Evolutionary conservation across 208 protist genomes (phyloP).

Genomic region (Trypanosoma melophagium): DNA sequence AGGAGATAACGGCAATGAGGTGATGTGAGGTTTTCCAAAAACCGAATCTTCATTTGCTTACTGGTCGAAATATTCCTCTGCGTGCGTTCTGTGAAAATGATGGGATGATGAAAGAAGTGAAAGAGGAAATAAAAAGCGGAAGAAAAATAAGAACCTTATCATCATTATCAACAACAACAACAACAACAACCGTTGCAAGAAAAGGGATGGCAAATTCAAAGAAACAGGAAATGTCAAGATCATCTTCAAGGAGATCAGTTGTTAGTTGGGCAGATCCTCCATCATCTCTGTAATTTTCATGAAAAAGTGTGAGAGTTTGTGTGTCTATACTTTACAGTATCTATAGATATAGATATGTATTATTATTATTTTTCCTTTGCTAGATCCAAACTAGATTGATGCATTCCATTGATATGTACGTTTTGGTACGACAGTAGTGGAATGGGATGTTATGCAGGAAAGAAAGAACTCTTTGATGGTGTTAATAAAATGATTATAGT

Average conservation of each 20-base stretch:
- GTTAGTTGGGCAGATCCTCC: conserved; percentile 3
- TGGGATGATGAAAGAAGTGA: no score
- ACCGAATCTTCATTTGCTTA: conserved; percentile 8
- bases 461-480: neutral
- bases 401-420: no score
- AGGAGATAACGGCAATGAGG: neutral
- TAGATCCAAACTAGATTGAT: neutral
- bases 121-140: neutral
- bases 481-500: neutral
- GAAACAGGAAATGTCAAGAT: neutral
- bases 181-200: neutral
- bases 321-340: no score
- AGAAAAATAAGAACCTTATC: neutral
- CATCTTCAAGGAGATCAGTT: neutral
- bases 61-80: neutral
- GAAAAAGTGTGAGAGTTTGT: neutral
- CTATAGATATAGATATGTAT: neutral
- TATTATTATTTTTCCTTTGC: no score
- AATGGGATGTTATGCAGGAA: neutral
- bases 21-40: conserved; percentile 6
- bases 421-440: no score
- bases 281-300: conserved; percentile 1
- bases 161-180: neutral
- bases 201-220: neutral
- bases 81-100: no score